Evolutionary conservation across 202 grass and related monocot species (phyloP), one percentile per base, ranked within the genome.

Genomic region (Zizania palustris): DNA sequence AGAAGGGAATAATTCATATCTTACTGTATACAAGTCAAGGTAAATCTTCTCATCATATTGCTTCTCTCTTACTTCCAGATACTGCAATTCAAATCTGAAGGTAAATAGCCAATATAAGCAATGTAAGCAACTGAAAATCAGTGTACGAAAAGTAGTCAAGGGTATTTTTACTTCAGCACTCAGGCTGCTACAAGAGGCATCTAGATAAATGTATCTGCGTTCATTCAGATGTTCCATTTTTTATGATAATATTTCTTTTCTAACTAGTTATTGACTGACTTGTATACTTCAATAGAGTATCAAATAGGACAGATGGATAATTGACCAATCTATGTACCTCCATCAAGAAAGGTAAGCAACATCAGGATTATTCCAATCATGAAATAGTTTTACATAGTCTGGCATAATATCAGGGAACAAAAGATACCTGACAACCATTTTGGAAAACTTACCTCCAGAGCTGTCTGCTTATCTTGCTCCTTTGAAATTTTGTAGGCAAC

Each of bases 11-110:
- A 74, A 42, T 63, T 59, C 12, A 22, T 46, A 82, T 81, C 91
- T 84, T 93, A 97, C 91, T 10, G 87, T 98, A 73, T 78, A 98
- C 44, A 95, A 82, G 65, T 95, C 83, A 76, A 95, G 45, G 65
- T 92, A 88, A 83, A 98, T 72, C 77, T 94, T 95, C 72, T 83
- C 87, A 72, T 98, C 96, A 58, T 98, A 98, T 49, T 98, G 89
- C 78, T 95, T 98, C 77, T 98, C 96, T 62, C 96, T 86, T 78
- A 95, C 78, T 89, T 98, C 89, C 7, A 98, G 83, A 67, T 92
- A 67, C 96, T 95, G 81, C 76, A 95, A 84, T 82, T 72, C 3
- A 84, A 90, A 63, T 63, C 18, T 72, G 60, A 81, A 73, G 77
- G 77, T 85, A 68, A 85, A 77, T 85, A n/a, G 9, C 19, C 60